Percentiles rank a stretch among this genome's conserved stretches.
These are phyloP conservation scores for Eustoma russellianum DNA, from an alignment of 257 asterid genomes.

Conservation along the genomic window DNA sequence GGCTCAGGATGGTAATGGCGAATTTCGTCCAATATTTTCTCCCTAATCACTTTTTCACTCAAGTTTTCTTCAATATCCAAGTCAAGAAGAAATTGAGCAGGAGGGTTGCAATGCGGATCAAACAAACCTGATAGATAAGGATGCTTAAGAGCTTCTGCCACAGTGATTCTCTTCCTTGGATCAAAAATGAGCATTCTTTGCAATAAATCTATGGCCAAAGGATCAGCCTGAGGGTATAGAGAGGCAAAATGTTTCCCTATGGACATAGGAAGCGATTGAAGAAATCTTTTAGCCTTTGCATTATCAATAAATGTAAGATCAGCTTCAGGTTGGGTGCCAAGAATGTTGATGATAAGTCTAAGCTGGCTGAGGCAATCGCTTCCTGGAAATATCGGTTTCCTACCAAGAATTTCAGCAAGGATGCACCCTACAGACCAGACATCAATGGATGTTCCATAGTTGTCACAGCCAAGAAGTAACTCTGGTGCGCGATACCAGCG, in stretches of 20 bases:
- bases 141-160: constrained; percentile 33
- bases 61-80: constrained; percentile 31
- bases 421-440: constrained; percentile 45
- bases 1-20: constrained; percentile 26
- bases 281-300: constrained; percentile 30
- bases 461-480: constrained; percentile 33
- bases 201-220: constrained; percentile 31
- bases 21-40: constrained; percentile 36
- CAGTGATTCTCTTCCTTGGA: constrained; percentile 31
- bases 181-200: constrained; percentile 31
- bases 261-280: constrained; percentile 25
- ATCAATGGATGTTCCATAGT: constrained; percentile 34
- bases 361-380: constrained; percentile 40
- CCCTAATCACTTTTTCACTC: constrained; percentile 30
- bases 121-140: constrained; percentile 32
- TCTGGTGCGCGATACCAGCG: constrained; percentile 46
- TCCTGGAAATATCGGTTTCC: constrained; percentile 41
- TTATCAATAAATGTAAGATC: constrained; percentile 32
- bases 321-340: constrained; percentile 29
- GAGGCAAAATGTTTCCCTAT: constrained; percentile 28
- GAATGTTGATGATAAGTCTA: constrained; percentile 26
- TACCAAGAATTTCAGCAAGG: constrained; percentile 35
- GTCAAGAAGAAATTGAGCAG: constrained; percentile 24
- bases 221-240: constrained; percentile 36
- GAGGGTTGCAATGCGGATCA: constrained; percentile 24